Percentiles rank a stretch among this genome's conserved stretches.
phyloP scores from a whole-genome alignment of 257 asterid genomes.

The Nicotiana paniculata region DNA sequence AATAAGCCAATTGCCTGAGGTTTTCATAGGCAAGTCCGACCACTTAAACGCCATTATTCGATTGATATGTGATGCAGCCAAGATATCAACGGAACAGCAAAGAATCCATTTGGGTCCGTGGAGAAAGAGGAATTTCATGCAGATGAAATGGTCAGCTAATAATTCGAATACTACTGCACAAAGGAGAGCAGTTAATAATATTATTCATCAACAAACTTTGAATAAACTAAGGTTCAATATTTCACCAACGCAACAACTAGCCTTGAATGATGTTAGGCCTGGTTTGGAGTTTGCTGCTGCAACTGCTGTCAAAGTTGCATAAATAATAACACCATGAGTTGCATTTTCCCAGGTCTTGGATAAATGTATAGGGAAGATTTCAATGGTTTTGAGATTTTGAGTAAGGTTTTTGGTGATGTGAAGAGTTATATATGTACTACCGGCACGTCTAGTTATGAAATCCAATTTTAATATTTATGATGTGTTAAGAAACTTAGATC shows the following conservation, averaged over 20 bases:
- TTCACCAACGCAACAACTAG: background rate
- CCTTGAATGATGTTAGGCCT: background rate
- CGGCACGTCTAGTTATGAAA: background rate
- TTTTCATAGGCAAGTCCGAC: constrained; percentile 39
- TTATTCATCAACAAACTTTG: background rate
- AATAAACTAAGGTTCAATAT: background rate
- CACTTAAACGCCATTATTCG: constrained; percentile 38
- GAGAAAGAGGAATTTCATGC: constrained; percentile 48
- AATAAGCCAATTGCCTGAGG: constrained; percentile 33
- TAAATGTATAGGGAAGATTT: background rate
- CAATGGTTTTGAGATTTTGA: background rate
- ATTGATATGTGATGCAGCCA: constrained; percentile 47
- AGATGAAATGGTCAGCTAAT: constrained; percentile 39
- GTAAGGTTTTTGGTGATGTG: background rate
- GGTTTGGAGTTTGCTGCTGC: background rate
- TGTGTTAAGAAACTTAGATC: no score
- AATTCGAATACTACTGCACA: background rate
- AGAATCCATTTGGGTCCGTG: constrained; percentile 52
- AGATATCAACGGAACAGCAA: constrained; percentile 34
- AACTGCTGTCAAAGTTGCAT: constrained; percentile 4
- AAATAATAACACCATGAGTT: background rate
- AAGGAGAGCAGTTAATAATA: background rate
- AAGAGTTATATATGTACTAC: background rate
- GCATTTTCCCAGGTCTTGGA: background rate
- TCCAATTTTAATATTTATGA: background rate